Evolutionary conservation across 2,329 filamentous ascomycete genomes (phyloP).

Genomic region (Diaporthe ampelina): DNA sequence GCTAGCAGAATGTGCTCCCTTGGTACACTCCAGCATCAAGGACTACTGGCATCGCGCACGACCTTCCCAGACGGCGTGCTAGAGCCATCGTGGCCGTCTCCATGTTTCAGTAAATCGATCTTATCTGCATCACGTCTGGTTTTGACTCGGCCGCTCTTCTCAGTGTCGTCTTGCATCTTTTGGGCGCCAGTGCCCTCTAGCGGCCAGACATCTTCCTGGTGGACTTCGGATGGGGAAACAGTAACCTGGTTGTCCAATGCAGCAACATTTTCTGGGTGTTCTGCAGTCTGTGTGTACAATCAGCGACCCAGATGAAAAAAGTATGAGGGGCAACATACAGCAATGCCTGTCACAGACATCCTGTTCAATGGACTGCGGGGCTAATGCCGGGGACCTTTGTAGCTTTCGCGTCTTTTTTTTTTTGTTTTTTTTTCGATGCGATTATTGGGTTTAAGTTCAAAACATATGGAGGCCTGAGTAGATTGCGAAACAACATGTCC

Average conservation of each 20-base stretch:
- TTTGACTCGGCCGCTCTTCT: background rate
- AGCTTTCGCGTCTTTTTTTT: background rate
- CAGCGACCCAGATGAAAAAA: background rate
- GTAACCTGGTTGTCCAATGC: background rate
- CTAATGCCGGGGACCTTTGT: no score
- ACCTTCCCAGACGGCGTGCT: background rate
- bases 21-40: background rate
- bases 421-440: background rate
- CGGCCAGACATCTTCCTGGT: background rate
- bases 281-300: background rate
- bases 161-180: background rate
- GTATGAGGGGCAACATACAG: background rate
- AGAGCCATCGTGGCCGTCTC: no score
- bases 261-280: slow-evolving; percentile 4
- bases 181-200: background rate
- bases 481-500: background rate
- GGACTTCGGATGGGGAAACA: background rate
- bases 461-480: no score
- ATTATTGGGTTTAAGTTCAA: background rate
- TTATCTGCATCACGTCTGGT: background rate
- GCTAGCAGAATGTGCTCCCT: background rate
- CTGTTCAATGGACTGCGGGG: background rate
- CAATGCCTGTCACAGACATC: background rate
- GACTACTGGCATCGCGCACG: background rate
- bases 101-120: background rate